Evolutionary conservation across 495 filamentous ascomycete species (phyloP), one percentile per base, ranked within the genome.

Genomic region (Pseudevernia furfuracea): DNA sequence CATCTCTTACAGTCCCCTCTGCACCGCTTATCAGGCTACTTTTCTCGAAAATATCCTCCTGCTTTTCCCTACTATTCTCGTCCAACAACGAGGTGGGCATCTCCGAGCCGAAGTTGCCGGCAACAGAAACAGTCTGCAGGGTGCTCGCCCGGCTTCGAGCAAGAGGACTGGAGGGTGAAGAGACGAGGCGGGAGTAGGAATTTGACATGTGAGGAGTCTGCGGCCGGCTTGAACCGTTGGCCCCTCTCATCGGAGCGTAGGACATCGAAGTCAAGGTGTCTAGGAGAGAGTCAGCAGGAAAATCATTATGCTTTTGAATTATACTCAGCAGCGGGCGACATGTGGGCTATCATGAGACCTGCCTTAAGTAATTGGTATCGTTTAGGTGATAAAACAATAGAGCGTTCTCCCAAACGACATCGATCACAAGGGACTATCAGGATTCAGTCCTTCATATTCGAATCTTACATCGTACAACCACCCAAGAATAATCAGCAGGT

Each of bases 131-230:
- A 71, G 82, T 83, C 67, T 88, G 84, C 36, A 87, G 73, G 1
- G 86, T 88, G 72, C 78, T 86, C 23, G 88, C 84, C 70, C 87
- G 77, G 68, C 80, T 82, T 28, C 78, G 71, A 74, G 68, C 71
- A 66, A 74, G 70, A 62, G 75, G 77, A 64, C 71, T 81, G 60
- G 85, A 85, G 60, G 73, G 81, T 34, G 79, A 70, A 64, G 73
- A 70, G 43, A 76, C 74, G 30, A 78, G 58, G 34, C 76, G 74
- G 46, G 71, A 70, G 64, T 77, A 78, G 19, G 74, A 78, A 23
- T 70, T 58, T 39, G 67, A 67, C 21, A 52, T 34, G n/a, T 67
- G 64, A 52, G 64, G 46, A 39, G 34, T 57, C 43, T 66, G 56
- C 21, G 57, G 59, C 41, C 23, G 41, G 23, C 28, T n/a, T 59